These are phyloP conservation scores for Arthrobotrys pseudoclavata DNA, from an alignment of 2,329 filamentous ascomycete genomes.

Conservation along the genomic window DNA sequence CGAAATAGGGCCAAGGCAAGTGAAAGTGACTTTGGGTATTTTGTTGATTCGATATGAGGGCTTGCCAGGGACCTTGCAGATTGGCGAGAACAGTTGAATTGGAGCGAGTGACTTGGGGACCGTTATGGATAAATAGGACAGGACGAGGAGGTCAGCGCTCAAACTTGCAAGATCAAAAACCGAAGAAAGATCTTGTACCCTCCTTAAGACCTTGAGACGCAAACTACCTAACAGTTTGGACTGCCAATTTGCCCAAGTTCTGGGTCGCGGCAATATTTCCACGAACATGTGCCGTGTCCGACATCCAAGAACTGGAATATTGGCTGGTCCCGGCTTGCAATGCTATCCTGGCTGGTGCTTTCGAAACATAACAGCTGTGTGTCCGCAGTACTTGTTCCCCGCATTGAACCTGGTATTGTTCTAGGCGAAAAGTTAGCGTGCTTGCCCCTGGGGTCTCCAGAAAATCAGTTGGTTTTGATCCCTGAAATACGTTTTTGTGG, in stretches of 20 bases:
- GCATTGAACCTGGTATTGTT: slow-evolving; percentile 43
- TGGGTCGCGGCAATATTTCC: slow-evolving; percentile 42
- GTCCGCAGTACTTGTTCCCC: slow-evolving; percentile 34
- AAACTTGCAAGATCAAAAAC: slow-evolving; percentile 7
- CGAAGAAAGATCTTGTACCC: slow-evolving; percentile 28
- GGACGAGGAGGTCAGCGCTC: slow-evolving; percentile 32
- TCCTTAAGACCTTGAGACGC: slow-evolving; percentile 41
- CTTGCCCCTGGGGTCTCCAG: slow-evolving; percentile 50
- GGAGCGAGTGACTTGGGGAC: slow-evolving; percentile 40
- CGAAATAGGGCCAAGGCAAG: slow-evolving; percentile 36
- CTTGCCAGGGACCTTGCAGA: slow-evolving; percentile 51
- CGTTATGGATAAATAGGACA: slow-evolving; percentile 55
- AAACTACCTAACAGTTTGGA: background rate
- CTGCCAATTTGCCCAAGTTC: slow-evolving; percentile 50
- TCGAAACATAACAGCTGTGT: slow-evolving; percentile 28
- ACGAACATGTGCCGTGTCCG: slow-evolving; percentile 56
- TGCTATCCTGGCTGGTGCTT: slow-evolving; percentile 11
- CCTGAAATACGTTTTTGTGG: slow-evolving; percentile 51
- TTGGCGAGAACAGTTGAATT: slow-evolving; percentile 53
- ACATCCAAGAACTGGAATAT: slow-evolving; percentile 38
- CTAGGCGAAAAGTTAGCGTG: slow-evolving; percentile 53
- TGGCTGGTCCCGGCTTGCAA: slow-evolving; percentile 30
- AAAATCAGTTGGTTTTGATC: slow-evolving; percentile 37
- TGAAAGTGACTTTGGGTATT: slow-evolving; percentile 43
- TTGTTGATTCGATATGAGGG: slow-evolving; percentile 35